Evolutionary conservation across 768 basidiomycete species (phyloP).

Genomic region (Agrocybe pediades): DNA sequence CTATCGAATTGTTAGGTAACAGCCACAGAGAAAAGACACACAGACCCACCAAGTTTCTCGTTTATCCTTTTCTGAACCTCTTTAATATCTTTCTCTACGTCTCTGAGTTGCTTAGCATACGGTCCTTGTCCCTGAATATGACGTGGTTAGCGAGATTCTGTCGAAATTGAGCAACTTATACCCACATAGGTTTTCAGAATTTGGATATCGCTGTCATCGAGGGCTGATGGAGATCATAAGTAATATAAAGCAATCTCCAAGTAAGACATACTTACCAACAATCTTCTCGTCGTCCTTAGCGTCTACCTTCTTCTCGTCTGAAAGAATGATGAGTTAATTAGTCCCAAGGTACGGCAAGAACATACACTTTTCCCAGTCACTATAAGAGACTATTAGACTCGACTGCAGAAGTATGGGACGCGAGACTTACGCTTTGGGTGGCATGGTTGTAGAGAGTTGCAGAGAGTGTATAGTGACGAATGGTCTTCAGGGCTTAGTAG

Average conservation of each 20-base stretch:
- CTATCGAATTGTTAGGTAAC: conserved; percentile 34
- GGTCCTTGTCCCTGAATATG: conserved; percentile 90
- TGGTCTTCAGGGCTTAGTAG: not conserved
- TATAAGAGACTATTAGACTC: conserved; percentile 31
- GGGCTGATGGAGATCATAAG: conserved; percentile 47
- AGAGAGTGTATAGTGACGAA: conserved; percentile 18
- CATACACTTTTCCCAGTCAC: conserved; percentile 99
- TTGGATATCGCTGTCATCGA: conserved; percentile 98
- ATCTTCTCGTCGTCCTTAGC: conserved; percentile 95
- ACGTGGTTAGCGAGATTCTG: conserved; percentile 2
- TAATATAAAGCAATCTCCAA: not conserved
- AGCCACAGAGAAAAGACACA: not conserved
- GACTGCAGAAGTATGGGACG: conserved; percentile 2
- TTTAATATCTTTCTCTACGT: conserved; percentile 89
- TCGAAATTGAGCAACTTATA: not conserved
- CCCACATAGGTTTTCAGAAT: conserved; percentile 97
- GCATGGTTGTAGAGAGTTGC: conserved; percentile 52
- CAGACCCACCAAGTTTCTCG: conserved; percentile 82
- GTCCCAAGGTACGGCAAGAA: conserved; percentile 5
- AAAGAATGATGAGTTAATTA: not conserved
- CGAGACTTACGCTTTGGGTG: conserved; percentile 89
- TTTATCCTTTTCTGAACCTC: conserved; percentile 97
- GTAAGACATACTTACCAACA: conserved; percentile 51
- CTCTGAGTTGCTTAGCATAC: conserved; percentile 86
- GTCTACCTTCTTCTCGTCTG: conserved; percentile 86